These are phyloP conservation scores for Mycosphaerelloides madeirae DNA, from an alignment of 2,329 filamentous ascomycete genomes.

Conservation along the genomic window DNA sequence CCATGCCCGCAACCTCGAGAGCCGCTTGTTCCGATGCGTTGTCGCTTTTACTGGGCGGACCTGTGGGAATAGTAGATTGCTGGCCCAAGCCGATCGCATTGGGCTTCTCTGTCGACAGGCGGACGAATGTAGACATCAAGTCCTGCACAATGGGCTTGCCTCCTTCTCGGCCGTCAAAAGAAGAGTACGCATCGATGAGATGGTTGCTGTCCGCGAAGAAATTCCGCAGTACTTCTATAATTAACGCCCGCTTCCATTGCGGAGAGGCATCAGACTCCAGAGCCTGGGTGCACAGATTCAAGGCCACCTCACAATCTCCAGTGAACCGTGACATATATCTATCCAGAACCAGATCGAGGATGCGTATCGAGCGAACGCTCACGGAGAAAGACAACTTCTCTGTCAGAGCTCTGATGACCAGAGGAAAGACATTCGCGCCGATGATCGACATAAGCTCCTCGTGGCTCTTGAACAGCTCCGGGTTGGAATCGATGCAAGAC, in stretches of 20 bases:
- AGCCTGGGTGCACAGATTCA: constrained; percentile 76
- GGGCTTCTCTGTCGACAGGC: constrained; percentile 86
- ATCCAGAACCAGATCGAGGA: constrained; percentile 75
- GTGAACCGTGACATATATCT: constrained; percentile 71
- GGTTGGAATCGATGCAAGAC: constrained; percentile 80
- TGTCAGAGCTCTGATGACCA: constrained; percentile 71
- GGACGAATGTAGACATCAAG: constrained; percentile 82
- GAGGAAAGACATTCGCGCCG: constrained; percentile 72
- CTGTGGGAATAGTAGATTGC: constrained; percentile 76
- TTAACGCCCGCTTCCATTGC: constrained; percentile 81
- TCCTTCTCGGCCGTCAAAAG: constrained; percentile 70
- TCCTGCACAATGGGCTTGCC: constrained; percentile 75
- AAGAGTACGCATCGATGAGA: constrained; percentile 71
- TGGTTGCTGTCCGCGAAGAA: constrained; percentile 78
- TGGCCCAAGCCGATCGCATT: constrained; percentile 80
- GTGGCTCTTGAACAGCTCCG: constrained; percentile 73
- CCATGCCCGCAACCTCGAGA: constrained; percentile 73
- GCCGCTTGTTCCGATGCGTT: constrained; percentile 74
- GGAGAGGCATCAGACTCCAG: constrained; percentile 76
- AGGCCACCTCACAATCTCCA: constrained; percentile 74
- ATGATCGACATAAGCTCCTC: constrained; percentile 77
- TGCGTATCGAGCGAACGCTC: constrained; percentile 74
- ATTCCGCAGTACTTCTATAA: constrained; percentile 84
- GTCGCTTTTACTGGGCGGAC: constrained; percentile 53
- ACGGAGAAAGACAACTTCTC: constrained; percentile 75